Evolutionary conservation across 306 rosid genomes (phyloP).

Genomic region (Argentina anserina): DNA sequence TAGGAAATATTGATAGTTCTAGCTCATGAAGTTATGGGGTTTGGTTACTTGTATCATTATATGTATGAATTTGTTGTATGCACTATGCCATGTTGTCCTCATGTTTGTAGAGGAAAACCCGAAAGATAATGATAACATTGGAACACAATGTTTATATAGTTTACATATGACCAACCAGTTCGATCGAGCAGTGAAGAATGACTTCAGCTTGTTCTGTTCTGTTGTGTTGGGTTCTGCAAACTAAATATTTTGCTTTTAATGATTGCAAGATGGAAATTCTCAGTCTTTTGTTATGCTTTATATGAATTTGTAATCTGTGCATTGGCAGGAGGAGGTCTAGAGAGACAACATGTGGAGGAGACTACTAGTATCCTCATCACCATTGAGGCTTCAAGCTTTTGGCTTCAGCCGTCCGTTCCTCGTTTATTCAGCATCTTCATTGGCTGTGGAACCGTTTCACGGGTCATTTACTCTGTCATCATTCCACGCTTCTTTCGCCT

Average conservation of each 20-base stretch:
- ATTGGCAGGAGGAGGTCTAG: background rate
- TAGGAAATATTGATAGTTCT: background rate
- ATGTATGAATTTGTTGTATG: no score
- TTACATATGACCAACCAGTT: background rate
- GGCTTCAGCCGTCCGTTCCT: background rate
- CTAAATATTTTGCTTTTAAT: background rate
- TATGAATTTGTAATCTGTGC: constrained; percentile 1
- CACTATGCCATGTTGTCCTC: background rate
- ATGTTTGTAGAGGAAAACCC: no score
- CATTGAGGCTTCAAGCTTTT: background rate
- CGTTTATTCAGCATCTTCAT: constrained; percentile 3
- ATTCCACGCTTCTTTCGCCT: background rate
- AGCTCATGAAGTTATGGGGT: background rate
- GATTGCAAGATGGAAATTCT: background rate
- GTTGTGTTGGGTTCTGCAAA: background rate
- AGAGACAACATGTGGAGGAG: constrained; percentile 18
- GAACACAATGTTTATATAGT: background rate
- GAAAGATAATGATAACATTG: no score
- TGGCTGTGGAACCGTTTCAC: background rate
- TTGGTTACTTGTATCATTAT: no score
- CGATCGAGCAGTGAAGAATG: background rate
- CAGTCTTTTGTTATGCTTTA: background rate
- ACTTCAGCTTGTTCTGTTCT: background rate
- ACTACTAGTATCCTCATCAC: background rate
- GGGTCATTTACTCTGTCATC: background rate